Conservation (phyloP, 306 rosid species). For the Ochetophila trinervis region DNA sequence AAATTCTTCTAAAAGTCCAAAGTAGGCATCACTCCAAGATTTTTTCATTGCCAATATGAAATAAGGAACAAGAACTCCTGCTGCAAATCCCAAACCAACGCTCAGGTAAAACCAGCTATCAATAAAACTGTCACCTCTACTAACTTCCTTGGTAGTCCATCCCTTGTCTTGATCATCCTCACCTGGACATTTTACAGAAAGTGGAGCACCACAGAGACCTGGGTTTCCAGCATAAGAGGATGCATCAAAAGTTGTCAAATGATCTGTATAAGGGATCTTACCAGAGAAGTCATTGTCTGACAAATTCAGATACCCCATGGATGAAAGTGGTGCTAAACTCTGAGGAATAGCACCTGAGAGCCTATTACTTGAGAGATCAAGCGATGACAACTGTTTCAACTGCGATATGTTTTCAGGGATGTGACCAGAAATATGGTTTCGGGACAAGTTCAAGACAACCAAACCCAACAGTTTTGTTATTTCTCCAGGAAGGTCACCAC, state of each 20-base stretch:
- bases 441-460: constrained; percentile 29
- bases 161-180: no score
- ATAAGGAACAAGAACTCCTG: neutral
- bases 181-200: constrained; percentile 22
- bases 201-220: constrained; percentile 38
- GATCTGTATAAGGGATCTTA: constrained; percentile 30
- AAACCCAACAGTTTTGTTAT: constrained; percentile 27
- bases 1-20: no score
- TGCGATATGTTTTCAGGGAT: constrained; percentile 26
- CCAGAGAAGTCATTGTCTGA: constrained; percentile 33
- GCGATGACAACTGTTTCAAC: constrained; percentile 27
- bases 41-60: neutral
- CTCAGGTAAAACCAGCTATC: no score
- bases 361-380: constrained; percentile 38
- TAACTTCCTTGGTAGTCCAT: no score
- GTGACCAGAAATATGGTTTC: constrained; percentile 34
- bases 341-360: constrained; percentile 31
- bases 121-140: no score
- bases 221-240: constrained; percentile 33
- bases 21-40: constrained; percentile 4
- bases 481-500: constrained; percentile 29
- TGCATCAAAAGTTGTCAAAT: constrained; percentile 33
- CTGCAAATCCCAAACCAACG: constrained; percentile 36
- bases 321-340: constrained; percentile 25
- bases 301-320: constrained; percentile 32